Evolutionary conservation across 768 basidiomycete species (phyloP).

Genomic region (Xerocomus brunneocitrinus): DNA sequence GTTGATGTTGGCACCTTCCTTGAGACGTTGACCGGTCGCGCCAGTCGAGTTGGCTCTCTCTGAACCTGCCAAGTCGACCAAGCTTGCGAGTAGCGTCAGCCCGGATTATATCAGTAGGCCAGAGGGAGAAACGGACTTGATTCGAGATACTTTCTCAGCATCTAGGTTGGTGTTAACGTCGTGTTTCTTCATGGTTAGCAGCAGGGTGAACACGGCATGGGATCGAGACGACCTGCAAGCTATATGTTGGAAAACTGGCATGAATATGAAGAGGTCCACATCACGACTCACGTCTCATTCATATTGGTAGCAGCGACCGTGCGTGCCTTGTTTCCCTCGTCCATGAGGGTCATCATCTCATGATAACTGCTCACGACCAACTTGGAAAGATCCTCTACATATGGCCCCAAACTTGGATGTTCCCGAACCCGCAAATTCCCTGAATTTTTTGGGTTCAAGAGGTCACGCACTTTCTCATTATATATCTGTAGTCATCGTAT

Average conservation of each 20-base stretch:
- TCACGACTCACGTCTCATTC: slow-evolving; percentile 88
- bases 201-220: slow-evolving; percentile 95
- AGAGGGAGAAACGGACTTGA: slow-evolving; percentile 52
- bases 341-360: slow-evolving; percentile 99
- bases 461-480: slow-evolving; percentile 96
- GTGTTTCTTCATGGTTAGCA: slow-evolving; percentile 88
- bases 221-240: slow-evolving; percentile 80
- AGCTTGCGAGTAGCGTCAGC: slow-evolving; percentile 38
- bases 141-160: slow-evolving; percentile 98
- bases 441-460: slow-evolving; percentile 95
- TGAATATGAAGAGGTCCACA: not conserved
- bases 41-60: slow-evolving; percentile 98
- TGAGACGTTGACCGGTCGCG: slow-evolving; percentile 91
- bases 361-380: slow-evolving; percentile 87
- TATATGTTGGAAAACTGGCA: slow-evolving; percentile 3
- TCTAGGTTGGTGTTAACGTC: slow-evolving; percentile 83
- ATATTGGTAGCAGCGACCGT: slow-evolving; percentile 99
- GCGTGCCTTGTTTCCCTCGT: slow-evolving; percentile 97
- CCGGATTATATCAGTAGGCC: not conserved
- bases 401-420: slow-evolving; percentile 94
- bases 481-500: slow-evolving; percentile 57
- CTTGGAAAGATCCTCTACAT: slow-evolving; percentile 96
- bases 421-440: slow-evolving; percentile 96
- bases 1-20: slow-evolving; percentile 98
- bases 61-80: slow-evolving; percentile 95